Evolutionary conservation across 495 filamentous ascomycete species (phyloP).

Genomic region (Aspergillus conjunctus): DNA sequence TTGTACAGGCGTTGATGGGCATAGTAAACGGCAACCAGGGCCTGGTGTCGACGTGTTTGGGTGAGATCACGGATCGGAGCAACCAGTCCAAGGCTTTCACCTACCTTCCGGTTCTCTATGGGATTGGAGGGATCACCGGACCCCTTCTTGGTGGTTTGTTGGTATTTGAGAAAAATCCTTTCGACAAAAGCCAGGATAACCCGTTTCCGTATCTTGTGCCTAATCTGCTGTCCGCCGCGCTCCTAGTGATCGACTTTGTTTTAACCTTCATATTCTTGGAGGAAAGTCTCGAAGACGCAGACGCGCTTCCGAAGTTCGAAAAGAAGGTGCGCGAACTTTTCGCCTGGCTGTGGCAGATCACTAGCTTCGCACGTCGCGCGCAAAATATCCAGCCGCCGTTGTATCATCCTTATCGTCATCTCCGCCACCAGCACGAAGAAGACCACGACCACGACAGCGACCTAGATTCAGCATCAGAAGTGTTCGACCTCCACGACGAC

Average conservation of each 20-base stretch:
- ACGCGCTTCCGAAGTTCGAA: slow-evolving; percentile 62
- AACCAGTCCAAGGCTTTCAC: slow-evolving; percentile 92
- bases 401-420: slow-evolving; percentile 21
- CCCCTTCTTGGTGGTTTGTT: slow-evolving; percentile 87
- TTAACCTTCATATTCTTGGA: slow-evolving; percentile 77
- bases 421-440: slow-evolving; percentile 32
- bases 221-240: slow-evolving; percentile 70
- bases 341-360: slow-evolving; percentile 74
- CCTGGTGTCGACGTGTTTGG: slow-evolving; percentile 87
- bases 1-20: slow-evolving; percentile 88
- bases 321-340: slow-evolving; percentile 62
- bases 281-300: slow-evolving; percentile 80
- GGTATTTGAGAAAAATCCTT: slow-evolving; percentile 60
- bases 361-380: slow-evolving; percentile 56
- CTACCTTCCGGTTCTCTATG: slow-evolving; percentile 91
- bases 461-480: slow-evolving; percentile 46
- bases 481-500: slow-evolving; percentile 36
- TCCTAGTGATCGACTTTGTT: slow-evolving; percentile 73
- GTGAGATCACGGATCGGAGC: slow-evolving; percentile 91
- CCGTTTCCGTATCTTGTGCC: slow-evolving; percentile 83
- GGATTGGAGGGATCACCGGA: slow-evolving; percentile 88
- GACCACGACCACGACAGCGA: slow-evolving; percentile 44
- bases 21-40: slow-evolving; percentile 88
- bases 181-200: slow-evolving; percentile 51
- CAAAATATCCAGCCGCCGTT: slow-evolving; percentile 55